Conservation (phyloP, 176 grass and related monocot genomes). For the Triticum monococcum region DNA sequence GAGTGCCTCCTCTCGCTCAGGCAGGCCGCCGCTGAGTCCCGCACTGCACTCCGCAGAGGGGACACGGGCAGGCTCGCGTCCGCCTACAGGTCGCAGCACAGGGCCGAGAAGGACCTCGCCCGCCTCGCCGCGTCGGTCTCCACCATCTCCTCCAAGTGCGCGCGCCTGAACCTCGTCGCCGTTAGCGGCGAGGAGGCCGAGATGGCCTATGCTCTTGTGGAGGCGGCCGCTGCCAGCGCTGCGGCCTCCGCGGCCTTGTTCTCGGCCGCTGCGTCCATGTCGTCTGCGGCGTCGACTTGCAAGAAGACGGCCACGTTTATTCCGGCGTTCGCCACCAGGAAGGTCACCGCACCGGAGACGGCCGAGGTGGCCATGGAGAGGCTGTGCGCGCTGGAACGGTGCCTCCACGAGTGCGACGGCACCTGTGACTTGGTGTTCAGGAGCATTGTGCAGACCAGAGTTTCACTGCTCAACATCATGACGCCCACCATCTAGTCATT, state of each 20-base stretch:
- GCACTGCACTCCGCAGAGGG: slow-evolving; percentile 24
- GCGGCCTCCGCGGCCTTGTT: slow-evolving; percentile 36
- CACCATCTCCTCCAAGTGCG: background rate
- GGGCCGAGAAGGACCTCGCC: slow-evolving; percentile 28
- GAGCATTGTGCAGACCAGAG: slow-evolving; percentile 38
- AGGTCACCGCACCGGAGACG: background rate
- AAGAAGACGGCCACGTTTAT: background rate
- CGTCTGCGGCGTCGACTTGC: background rate
- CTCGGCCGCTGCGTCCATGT: background rate
- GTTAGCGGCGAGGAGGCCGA: slow-evolving; percentile 11
- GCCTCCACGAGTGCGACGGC: slow-evolving; percentile 32
- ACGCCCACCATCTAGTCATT: slow-evolving; percentile 29
- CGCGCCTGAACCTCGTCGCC: background rate
- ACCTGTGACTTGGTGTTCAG: slow-evolving; percentile 40
- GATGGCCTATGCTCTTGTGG: slow-evolving; percentile 21
- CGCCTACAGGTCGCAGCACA: slow-evolving; percentile 6
- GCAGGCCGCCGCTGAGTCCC: background rate
- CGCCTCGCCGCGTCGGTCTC: background rate
- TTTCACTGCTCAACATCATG: slow-evolving; percentile 57
- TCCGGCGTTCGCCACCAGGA: slow-evolving; percentile 18
- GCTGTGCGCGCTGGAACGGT: slow-evolving; percentile 27
- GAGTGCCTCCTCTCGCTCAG: slow-evolving; percentile 22
- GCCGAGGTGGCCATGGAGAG: background rate
- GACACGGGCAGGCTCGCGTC: background rate
- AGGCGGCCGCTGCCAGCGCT: slow-evolving; percentile 11